phyloP scores from a whole-genome alignment of 352 stramenopile species.

The Globisporangium lucens region DNA sequence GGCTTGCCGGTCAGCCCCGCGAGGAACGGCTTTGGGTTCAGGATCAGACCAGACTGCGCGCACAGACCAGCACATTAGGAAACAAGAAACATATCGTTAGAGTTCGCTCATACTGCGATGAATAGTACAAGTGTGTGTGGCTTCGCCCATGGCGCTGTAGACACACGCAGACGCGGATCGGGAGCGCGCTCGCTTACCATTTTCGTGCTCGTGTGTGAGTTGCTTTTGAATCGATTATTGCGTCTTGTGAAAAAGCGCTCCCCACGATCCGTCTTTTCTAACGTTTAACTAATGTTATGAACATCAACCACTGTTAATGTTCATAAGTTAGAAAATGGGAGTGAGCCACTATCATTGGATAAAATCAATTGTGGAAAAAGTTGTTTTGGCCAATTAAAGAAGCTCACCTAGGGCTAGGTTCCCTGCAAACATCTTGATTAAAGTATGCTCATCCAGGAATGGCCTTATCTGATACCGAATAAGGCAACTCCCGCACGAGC shows the following conservation, averaged over 20 bases:
- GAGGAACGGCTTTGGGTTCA: constrained; percentile 96
- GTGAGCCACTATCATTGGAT: too few species aligned
- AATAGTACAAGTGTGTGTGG: neutral
- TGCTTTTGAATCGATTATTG: constrained; percentile 6
- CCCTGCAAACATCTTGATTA: too few species aligned
- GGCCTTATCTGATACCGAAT: too few species aligned
- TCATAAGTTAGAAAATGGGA: too few species aligned
- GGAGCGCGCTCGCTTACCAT: constrained; percentile 14
- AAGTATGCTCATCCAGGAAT: too few species aligned
- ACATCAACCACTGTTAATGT: too few species aligned
- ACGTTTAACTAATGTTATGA: too few species aligned
- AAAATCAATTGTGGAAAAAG: too few species aligned
- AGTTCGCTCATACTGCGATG: neutral
- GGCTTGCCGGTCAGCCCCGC: constrained; percentile 93
- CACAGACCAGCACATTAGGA: neutral
- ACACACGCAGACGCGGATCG: neutral
- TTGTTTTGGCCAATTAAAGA: too few species aligned
- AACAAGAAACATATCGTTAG: neutral
- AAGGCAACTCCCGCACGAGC: too few species aligned
- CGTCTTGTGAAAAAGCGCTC: constrained; percentile 6
- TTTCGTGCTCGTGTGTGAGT: constrained; percentile 3
- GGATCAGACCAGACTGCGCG: constrained; percentile 77
- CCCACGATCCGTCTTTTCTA: constrained; percentile 4
- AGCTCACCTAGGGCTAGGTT: too few species aligned
- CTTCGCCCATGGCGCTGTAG: neutral